Conservation (phyloP, 441 rosid species). For the Oxalis stricta region DNA sequence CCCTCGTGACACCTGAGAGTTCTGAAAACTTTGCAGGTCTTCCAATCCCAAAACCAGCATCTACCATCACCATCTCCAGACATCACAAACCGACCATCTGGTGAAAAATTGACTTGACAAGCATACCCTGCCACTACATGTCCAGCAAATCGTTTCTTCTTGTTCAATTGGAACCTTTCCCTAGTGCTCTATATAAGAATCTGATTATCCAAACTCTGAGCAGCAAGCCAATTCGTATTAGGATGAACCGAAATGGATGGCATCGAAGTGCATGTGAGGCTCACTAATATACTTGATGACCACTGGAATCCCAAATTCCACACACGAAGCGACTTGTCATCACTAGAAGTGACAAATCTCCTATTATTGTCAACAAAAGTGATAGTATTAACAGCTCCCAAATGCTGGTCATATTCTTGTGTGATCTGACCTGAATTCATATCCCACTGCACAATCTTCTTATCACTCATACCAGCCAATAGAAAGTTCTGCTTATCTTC, state of each 20-base stretch:
- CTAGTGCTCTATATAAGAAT: constrained; percentile 82
- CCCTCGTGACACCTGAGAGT: constrained; percentile 86
- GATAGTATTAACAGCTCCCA: constrained; percentile 96
- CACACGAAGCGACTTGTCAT: constrained; percentile 95
- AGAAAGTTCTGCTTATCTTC: constrained; percentile 90
- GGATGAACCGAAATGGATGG: constrained; percentile 92
- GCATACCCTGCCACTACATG: constrained; percentile 94
- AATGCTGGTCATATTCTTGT: constrained; percentile 94
- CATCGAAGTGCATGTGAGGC: constrained; percentile 99
- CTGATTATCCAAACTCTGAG: constrained; percentile 96
- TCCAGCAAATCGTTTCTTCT: constrained; percentile 95
- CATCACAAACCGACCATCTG: constrained; percentile 98
- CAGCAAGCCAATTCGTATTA: constrained; percentile 89
- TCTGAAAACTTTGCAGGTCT: constrained; percentile 89
- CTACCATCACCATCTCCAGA: constrained; percentile 98
- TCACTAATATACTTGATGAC: constrained; percentile 98
- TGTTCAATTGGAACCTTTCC: constrained; percentile 96
- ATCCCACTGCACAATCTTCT: constrained; percentile 99
- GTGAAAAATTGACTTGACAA: constrained; percentile 96
- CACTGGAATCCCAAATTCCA: constrained; percentile 98
- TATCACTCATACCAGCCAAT: constrained; percentile 98
- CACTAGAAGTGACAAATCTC: constrained; percentile 95
- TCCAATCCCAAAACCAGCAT: constrained; percentile 99
- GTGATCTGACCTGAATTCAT: constrained; percentile 82
- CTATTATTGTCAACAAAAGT: constrained; percentile 94